Evolutionary conservation across 2,329 filamentous ascomycete species (phyloP), one percentile per base, ranked within the genome.

Genomic region (Epicoccum sorghinum): DNA sequence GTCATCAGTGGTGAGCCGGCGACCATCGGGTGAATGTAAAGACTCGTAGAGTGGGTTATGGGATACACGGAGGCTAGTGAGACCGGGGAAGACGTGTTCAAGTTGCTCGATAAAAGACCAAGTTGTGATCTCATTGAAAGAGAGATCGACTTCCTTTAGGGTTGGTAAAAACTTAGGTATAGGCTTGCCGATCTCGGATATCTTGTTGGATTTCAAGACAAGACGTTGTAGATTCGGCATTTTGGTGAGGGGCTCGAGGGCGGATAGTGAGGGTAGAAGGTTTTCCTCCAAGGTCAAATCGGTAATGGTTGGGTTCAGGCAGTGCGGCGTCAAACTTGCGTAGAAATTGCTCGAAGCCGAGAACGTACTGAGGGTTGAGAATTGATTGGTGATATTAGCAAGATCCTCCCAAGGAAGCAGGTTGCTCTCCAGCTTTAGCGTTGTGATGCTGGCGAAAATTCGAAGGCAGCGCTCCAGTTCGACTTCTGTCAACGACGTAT

Each of bases 41-140:
- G 81, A 77, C 48, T 87, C 80, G 75, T 91, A 96, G 22, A 98
- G 82, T 4, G 93, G 93, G 63, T 98, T 98, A 69, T 92, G 88
- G 4, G 90, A 86, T 57, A 96, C 85, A 13, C 93, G 89, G 35
- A 99, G 83, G 30, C 86, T 86, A 10, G 78, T 81, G 6, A 98
- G 80, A 4, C 87, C 85, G 0, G 95, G 93, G 61, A 96, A 91
- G 53, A 85, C 78, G 10, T 72, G 66, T 2, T 84, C 77, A 1
- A 99, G 81, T 4, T 79, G 71, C 65, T 96, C 87, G 60, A 96
- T 80, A 70, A 96, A 90, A 27, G 74, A 68, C 90, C 92, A 97
- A 14, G 82, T 81, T 13, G 65, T 52, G 25, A 82, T 78, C 1
- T 66, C 65, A 58, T 81, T 82, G 65, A 77, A 74, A 4, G 78